Evolutionary conservation across 208 protist genomes (phyloP).

Genomic region (Polymyxa betae): DNA sequence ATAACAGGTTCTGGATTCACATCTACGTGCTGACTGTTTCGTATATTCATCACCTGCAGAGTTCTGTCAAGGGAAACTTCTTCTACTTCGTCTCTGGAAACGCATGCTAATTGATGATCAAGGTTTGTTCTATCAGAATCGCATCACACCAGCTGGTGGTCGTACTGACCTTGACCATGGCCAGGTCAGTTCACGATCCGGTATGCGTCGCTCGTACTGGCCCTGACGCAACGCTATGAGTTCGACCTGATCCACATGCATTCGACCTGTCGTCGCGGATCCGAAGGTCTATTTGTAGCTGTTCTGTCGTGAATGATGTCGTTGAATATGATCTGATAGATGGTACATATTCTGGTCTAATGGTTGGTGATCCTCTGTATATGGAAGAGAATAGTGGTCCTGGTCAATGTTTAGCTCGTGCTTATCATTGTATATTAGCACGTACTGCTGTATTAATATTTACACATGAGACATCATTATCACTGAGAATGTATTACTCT

Average conservation of each 20-base stretch:
- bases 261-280: background rate
- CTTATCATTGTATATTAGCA: background rate
- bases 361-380: background rate
- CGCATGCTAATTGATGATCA: background rate
- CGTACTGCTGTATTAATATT: background rate
- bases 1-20: background rate
- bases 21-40: background rate
- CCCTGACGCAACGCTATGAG: background rate
- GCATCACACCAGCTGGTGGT: too few species aligned
- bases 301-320: background rate
- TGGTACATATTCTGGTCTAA: background rate
- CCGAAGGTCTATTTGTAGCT: background rate
- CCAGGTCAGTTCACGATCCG: background rate
- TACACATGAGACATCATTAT: background rate
- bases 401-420: background rate
- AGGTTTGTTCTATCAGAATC: too few species aligned
- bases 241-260: constrained; percentile 19
- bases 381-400: background rate
- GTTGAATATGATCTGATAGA: background rate
- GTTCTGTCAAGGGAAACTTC: background rate
- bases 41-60: background rate
- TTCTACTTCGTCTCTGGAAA: background rate
- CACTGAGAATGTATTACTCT: background rate
- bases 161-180: too few species aligned
- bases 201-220: background rate